Percentiles rank a stretch among this genome's conserved stretches.
phyloP scores from a whole-genome alignment of 2,329 filamentous ascomycete species.

The Monosporascus sp. region DNA sequence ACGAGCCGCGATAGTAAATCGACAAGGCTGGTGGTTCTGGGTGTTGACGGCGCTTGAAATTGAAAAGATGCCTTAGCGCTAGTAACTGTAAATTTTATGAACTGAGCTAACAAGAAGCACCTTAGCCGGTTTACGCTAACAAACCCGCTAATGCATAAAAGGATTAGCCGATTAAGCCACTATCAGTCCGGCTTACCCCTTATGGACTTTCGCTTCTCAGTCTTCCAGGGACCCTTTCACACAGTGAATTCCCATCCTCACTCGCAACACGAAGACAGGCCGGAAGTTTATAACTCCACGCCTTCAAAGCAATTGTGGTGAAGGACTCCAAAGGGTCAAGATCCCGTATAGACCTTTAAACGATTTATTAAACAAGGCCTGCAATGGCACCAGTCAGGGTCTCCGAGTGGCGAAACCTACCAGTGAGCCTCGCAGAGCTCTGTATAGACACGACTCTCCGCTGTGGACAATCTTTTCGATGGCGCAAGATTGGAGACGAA shows the following conservation, averaged over 20 bases:
- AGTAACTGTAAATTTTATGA: background rate
- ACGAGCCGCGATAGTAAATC: conserved; percentile 22
- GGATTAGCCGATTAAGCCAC: conserved; percentile 18
- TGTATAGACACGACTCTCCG: conserved; percentile 92
- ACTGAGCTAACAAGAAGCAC: background rate
- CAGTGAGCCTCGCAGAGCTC: conserved; percentile 75
- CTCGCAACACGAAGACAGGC: too few species aligned
- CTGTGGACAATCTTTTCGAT: conserved; percentile 95
- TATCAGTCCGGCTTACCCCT: background rate
- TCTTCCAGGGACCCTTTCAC: too few species aligned
- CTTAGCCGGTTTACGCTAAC: background rate
- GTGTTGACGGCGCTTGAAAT: too few species aligned
- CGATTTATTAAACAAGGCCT: background rate
- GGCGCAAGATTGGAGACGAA: conserved; percentile 79
- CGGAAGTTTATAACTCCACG: too few species aligned
- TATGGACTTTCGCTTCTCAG: background rate
- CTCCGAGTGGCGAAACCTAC: conserved; percentile 83
- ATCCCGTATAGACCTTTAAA: too few species aligned
- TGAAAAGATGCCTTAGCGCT: too few species aligned
- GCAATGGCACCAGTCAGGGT: conserved; percentile 40
- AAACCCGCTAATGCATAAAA: conserved; percentile 4
- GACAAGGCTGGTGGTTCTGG: conserved; percentile 27
- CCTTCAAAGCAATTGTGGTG: background rate
- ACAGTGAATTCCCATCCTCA: too few species aligned
- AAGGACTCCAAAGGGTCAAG: background rate